Percentiles rank a stretch among this genome's conserved stretches.
phyloP scores from a whole-genome alignment of 345 rosid species.

The Syzygium grande region DNA sequence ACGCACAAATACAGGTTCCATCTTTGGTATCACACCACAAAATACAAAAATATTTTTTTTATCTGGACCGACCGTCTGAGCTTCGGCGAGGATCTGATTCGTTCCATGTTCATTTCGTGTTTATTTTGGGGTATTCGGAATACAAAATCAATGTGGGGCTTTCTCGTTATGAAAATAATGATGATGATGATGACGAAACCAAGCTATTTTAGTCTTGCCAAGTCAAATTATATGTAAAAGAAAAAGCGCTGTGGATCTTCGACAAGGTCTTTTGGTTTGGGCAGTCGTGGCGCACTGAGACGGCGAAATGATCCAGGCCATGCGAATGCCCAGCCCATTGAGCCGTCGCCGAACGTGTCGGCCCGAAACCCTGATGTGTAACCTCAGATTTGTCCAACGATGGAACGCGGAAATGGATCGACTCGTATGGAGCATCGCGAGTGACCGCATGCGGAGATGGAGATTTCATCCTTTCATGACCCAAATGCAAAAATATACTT shows the following conservation, averaged over 20 bases:
- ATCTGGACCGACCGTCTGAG: accelerated
- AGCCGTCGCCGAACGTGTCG: neutral
- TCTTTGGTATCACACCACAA: neutral
- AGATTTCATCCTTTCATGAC: no score
- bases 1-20: neutral
- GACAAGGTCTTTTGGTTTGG: neutral
- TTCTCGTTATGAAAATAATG: neutral
- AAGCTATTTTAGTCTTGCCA: neutral
- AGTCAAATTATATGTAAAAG: neutral
- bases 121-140: accelerated
- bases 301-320: neutral
- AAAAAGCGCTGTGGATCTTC: neutral
- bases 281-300: neutral
- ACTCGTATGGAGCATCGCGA: accelerated
- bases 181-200: neutral
- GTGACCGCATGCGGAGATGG: neutral
- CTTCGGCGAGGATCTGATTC: accelerated
- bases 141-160: neutral
- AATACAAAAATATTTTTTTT: neutral
- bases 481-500: neutral
- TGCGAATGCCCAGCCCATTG: neutral
- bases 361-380: neutral
- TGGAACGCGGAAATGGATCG: neutral
- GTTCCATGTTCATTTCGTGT: neutral
- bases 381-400: neutral